Percentiles rank a stretch among this genome's conserved stretches.
Evolutionary conservation across 805 yeast species (phyloP).

Genomic region (Zygoascus flipseniorum): DNA sequence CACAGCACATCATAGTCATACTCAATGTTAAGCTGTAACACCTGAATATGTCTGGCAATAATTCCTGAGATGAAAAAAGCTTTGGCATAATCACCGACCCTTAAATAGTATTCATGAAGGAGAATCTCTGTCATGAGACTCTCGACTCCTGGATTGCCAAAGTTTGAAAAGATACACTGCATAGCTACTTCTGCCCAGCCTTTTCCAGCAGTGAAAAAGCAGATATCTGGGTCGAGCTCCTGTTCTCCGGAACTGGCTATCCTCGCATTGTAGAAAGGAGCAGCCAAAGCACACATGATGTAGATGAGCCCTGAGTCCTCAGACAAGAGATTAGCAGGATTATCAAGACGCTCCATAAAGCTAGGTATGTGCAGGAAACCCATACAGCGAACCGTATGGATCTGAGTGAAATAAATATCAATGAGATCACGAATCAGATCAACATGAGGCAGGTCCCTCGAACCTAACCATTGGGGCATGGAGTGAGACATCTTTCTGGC

Average conservation of each 20-base stretch:
- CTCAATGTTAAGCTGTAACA: conserved; percentile 11
- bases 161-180: conserved; percentile 1
- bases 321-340: neutral
- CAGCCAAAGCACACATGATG: conserved; percentile 13
- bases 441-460: conserved; percentile 3
- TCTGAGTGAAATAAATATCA: conserved; percentile 5
- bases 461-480: conserved; percentile 4
- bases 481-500: neutral
- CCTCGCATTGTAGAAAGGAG: conserved; percentile 9
- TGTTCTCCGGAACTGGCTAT: neutral
- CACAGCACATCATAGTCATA: conserved; percentile 10
- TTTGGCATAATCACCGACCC: conserved; percentile 8
- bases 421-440: conserved; percentile 4
- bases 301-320: conserved; percentile 2
- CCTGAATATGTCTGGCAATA: conserved; percentile 8
- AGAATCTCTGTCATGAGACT: conserved; percentile 7
- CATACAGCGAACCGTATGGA: conserved; percentile 12
- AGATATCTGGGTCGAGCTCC: neutral
- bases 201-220: conserved; percentile 6
- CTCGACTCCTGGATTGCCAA: conserved; percentile 6
- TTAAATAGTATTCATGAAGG: conserved; percentile 7
- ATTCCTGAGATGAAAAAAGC: conserved; percentile 10
- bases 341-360: conserved; percentile 2
- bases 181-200: conserved; percentile 13
- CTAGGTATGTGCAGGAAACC: conserved; percentile 12